phyloP scores from a whole-genome alignment of 2,329 filamentous ascomycete species.

The Hortaea werneckii region DNA sequence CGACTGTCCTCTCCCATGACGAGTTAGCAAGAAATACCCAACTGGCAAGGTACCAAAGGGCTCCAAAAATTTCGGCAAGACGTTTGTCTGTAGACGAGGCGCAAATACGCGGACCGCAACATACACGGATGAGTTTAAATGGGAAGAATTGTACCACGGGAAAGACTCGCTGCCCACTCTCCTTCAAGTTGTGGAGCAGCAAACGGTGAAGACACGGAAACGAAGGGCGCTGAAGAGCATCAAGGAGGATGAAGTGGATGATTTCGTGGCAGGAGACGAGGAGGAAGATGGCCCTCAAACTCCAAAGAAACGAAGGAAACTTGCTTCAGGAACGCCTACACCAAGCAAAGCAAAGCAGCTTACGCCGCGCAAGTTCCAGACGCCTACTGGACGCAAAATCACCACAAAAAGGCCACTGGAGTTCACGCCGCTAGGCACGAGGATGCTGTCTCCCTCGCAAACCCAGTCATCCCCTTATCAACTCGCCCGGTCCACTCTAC shows the following conservation, averaged over 20 bases:
- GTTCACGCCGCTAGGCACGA: conserved; percentile 89
- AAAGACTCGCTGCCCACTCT: conserved; percentile 56
- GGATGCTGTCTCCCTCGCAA: conserved; percentile 65
- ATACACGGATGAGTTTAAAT: conserved; percentile 85
- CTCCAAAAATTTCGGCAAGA: conserved; percentile 68
- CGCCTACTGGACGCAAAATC: conserved; percentile 57
- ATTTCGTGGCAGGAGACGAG: conserved; percentile 36
- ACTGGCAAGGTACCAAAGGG: conserved; percentile 63
- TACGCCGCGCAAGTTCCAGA: conserved; percentile 46
- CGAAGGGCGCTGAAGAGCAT: conserved; percentile 24
- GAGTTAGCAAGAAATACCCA: conserved; percentile 62
- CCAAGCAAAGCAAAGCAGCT: conserved; percentile 34
- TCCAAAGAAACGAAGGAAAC: conserved; percentile 40
- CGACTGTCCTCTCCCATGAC: conserved; percentile 63
- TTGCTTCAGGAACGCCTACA: conserved; percentile 35
- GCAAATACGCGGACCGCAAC: conserved; percentile 81
- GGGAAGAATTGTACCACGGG: conserved; percentile 76
- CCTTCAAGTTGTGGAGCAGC: conserved; percentile 55
- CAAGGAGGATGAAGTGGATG: conserved; percentile 29
- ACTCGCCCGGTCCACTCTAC: conserved; percentile 74
- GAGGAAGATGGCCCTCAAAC: conserved; percentile 32
- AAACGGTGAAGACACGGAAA: conserved; percentile 63
- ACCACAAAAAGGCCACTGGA: conserved; percentile 80
- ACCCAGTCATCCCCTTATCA: conserved; percentile 81
- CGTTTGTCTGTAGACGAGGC: conserved; percentile 80